Conservation (phyloP, 2,329 filamentous ascomycete species). For the Magnaporthales sp. region DNA sequence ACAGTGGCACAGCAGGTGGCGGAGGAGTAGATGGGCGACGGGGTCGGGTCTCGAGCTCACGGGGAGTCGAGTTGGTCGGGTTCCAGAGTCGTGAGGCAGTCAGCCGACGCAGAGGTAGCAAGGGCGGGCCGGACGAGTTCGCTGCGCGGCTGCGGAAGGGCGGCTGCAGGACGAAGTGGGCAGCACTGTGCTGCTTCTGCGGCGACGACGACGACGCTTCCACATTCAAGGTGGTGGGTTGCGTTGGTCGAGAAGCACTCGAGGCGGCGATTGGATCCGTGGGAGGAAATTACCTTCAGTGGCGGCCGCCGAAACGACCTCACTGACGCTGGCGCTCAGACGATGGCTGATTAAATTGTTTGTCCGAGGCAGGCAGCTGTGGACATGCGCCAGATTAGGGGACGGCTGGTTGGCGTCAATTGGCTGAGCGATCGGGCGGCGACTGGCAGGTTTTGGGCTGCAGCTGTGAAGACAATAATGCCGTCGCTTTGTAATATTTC, state of each 20-base stretch:
- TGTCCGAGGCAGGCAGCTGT: not conserved
- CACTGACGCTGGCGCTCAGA: slow-evolving; percentile 15
- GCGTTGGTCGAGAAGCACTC: slow-evolving; percentile 11
- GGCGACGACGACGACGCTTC: slow-evolving; percentile 6
- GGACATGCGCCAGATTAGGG: not conserved
- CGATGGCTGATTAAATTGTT: not conserved
- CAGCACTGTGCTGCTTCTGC: slow-evolving; percentile 4
- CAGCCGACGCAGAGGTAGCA: slow-evolving; percentile 28
- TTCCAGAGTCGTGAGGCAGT: slow-evolving; percentile 49
- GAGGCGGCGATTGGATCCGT: slow-evolving; percentile 31
- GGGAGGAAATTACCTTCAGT: slow-evolving; percentile 27
- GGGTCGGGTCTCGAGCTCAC: slow-evolving; percentile 15
- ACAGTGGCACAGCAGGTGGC: slow-evolving; percentile 40
- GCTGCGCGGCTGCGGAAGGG: slow-evolving; percentile 36
- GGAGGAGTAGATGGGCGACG: slow-evolving; percentile 46
- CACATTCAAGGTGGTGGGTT: slow-evolving; percentile 13
- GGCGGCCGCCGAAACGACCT: slow-evolving; percentile 39
- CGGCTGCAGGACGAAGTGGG: slow-evolving; percentile 20
- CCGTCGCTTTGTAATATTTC: not conserved
- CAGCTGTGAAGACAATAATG: not conserved
- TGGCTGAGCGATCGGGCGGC: not conserved
- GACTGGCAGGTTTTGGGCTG: not conserved
- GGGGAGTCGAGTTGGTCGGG: slow-evolving; percentile 38
- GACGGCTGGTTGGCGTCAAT: not conserved
- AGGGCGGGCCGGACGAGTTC: slow-evolving; percentile 13